Evolutionary conservation across 164 flowering plant genomes (phyloP).

Genomic region (Saururus chinensis): DNA sequence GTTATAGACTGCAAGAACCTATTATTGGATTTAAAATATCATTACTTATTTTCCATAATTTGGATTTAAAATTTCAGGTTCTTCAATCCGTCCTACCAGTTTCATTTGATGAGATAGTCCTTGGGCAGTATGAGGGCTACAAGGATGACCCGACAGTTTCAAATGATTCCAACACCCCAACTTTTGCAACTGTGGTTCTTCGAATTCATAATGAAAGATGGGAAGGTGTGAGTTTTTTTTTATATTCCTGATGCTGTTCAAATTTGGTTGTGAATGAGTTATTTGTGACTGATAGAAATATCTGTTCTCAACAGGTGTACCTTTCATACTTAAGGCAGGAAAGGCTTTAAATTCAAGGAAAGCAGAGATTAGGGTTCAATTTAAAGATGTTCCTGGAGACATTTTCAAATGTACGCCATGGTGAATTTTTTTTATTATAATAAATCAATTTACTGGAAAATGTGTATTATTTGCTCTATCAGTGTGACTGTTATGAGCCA

Average conservation of each 20-base stretch:
- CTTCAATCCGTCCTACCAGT: conserved; percentile 86
- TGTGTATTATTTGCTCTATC: background rate
- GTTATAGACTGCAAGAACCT: too few relatives aligned
- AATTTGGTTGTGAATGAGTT: background rate
- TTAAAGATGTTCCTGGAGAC: conserved; percentile 98
- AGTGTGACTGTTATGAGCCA: too few relatives aligned
- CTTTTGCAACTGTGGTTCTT: conserved; percentile 77
- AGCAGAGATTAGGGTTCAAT: conserved; percentile 93
- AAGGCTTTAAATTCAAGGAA: conserved; percentile 89
- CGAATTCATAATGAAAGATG: conserved; percentile 95
- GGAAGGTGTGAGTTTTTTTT: conserved; percentile 58
- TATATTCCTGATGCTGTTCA: background rate
- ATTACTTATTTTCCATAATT: background rate
- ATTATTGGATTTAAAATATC: too few relatives aligned
- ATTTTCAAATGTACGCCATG: conserved; percentile 67
- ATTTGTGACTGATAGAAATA: background rate
- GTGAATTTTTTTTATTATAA: too few relatives aligned
- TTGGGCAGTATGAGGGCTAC: conserved; percentile 95
- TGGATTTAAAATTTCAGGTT: conserved; percentile 39
- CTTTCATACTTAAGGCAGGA: conserved; percentile 90
- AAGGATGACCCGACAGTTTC: conserved; percentile 85
- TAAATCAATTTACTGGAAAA: background rate
- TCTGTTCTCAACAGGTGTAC: conserved; percentile 59
- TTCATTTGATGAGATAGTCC: conserved; percentile 74
- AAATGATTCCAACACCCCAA: conserved; percentile 82